Evolutionary conservation across 2,329 filamentous ascomycete species (phyloP), one percentile per base, ranked within the genome.

Genomic region (Botrytis cinerea): DNA sequence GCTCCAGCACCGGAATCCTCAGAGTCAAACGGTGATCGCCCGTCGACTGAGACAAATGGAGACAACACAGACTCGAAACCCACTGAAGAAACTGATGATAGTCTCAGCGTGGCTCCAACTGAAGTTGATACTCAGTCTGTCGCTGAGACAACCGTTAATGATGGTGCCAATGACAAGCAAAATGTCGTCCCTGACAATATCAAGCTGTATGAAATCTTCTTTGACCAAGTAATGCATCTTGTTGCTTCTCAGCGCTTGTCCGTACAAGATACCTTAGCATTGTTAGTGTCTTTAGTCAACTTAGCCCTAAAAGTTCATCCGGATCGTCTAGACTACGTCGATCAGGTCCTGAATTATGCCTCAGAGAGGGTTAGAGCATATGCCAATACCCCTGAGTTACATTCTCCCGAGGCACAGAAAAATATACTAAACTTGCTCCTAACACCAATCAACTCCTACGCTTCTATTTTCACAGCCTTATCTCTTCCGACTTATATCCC

Each of bases 291-390:
- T 7, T 86, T 99, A 59, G 91, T 92, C 57, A 98, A 98, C 78
- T 88, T 99, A 73, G 94, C 97, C 16, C 87, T 99, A 75, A 98
- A 97, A 82, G 97, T 98, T 77, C 98, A 99, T 80, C 95, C 96
- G 0, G 92, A 96, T 76, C 89, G 92, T 73, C 86, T 98, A 76
- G 95, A 98, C 84, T 98, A 98, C 79, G 93, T 98, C 68, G 94
- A 99, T 80, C 95, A 98, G 82, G 92, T 98, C 66, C 86, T 99
- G 57, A 90, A 93, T 72, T 98, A 96, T 81, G 95, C 95, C 68
- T 91, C 93, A 70, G 87, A 90, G 78, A 97, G 98, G 83, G 93
- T 95, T 54, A 87, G 90, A 70, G 94, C 98, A 81, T 93, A 97
- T 82, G 90, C 93, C 74, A 98, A 97, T 82, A 97, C 95, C 78